Evolutionary conservation across 1,139 yeast genomes (phyloP).

Genomic region (Hansenula sp.): DNA sequence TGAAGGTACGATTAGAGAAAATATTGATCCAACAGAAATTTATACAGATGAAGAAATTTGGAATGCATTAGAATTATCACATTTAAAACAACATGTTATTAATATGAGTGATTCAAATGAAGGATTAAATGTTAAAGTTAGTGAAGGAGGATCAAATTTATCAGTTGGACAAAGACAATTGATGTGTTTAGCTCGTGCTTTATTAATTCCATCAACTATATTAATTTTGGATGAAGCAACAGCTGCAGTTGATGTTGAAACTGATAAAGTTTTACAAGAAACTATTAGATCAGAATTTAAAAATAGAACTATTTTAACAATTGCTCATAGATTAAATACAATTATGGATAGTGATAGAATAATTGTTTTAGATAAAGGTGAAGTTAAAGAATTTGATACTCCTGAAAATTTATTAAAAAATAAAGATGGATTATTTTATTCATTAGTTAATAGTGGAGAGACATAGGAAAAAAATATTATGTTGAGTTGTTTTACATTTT

Average conservation of each 20-base stretch:
- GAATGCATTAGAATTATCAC: slow-evolving; percentile 82
- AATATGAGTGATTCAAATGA: slow-evolving; percentile 43
- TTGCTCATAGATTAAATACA: slow-evolving; percentile 93
- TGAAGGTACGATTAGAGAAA: slow-evolving; percentile 84
- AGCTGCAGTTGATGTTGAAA: slow-evolving; percentile 95
- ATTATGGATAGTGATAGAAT: slow-evolving; percentile 89
- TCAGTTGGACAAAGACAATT: slow-evolving; percentile 92
- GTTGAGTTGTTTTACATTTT: too few species aligned
- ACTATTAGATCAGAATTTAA: slow-evolving; percentile 83
- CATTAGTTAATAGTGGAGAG: slow-evolving; percentile 36
- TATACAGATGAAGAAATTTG: slow-evolving; percentile 77
- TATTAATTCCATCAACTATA: slow-evolving; percentile 72
- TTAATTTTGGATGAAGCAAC: slow-evolving; percentile 93
- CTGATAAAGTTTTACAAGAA: slow-evolving; percentile 81
- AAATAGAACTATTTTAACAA: slow-evolving; percentile 86
- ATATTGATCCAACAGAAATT: slow-evolving; percentile 76
- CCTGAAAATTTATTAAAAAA: slow-evolving; percentile 67
- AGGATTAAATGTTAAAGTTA: slow-evolving; percentile 59
- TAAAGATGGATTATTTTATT: slow-evolving; percentile 67
- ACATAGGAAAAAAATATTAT: background rate
- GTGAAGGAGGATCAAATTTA: slow-evolving; percentile 83
- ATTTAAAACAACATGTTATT: slow-evolving; percentile 69
- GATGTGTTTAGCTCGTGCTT: slow-evolving; percentile 86
- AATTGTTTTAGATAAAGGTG: slow-evolving; percentile 80
- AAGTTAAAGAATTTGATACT: slow-evolving; percentile 81